phyloP scores from a whole-genome alignment of 306 rosid genomes.

The Quercus dentata region DNA sequence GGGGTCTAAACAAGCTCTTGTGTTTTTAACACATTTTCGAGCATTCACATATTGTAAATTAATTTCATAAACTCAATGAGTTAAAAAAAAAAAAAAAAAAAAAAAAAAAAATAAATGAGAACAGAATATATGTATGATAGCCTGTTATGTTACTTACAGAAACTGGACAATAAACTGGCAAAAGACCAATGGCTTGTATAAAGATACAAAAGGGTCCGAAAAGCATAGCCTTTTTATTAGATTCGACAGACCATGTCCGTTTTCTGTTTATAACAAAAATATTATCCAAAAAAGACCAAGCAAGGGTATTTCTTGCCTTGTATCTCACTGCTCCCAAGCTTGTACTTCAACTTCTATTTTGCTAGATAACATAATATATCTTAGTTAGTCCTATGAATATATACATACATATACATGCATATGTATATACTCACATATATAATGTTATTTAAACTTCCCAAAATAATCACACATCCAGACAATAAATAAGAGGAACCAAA shows the following conservation, averaged over 20 bases:
- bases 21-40: too few species aligned
- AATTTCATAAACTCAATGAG: neutral
- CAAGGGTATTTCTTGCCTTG: too few species aligned
- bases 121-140: neutral
- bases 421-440: neutral
- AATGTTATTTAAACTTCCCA: neutral
- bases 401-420: neutral
- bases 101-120: neutral
- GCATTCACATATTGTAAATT: neutral
- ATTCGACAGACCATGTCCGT: too few species aligned
- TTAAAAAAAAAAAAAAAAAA: too few species aligned
- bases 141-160: neutral
- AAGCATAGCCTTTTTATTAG: neutral
- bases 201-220: neutral
- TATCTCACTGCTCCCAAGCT: too few species aligned
- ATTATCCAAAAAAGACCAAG: too few species aligned
- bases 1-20: too few species aligned
- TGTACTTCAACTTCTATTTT: too few species aligned
- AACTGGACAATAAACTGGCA: neutral
- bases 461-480: slow-evolving; percentile 10
- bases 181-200: neutral
- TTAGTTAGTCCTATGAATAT: neutral
- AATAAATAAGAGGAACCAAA: neutral
- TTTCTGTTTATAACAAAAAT: too few species aligned
- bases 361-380: too few species aligned